Conservation (phyloP, 2,329 filamentous ascomycete genomes). For the Pseudopyrenochaeta lycopersici region DNA sequence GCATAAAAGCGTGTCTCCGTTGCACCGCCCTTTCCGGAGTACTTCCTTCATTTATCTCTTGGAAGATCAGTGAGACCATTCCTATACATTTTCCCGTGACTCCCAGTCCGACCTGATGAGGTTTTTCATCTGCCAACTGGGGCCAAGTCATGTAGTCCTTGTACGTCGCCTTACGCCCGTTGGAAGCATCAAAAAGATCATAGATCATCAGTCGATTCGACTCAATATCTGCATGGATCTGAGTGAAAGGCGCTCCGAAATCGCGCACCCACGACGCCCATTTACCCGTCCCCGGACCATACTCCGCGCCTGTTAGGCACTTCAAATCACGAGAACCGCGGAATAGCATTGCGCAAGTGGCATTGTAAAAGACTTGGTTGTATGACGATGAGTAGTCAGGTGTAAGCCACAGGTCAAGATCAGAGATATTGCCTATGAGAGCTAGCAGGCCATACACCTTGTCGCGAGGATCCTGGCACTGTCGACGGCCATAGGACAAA, state of each 20-base stretch:
- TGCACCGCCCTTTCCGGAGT: not conserved
- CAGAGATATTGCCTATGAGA: not conserved
- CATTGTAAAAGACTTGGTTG: not conserved
- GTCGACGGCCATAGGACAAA: not conserved
- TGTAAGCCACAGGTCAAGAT: not conserved
- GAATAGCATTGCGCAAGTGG: not conserved
- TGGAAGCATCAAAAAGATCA: not conserved
- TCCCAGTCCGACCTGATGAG: not conserved
- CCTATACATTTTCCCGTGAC: not conserved
- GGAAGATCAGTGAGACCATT: not conserved
- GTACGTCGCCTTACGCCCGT: not conserved
- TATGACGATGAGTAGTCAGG: not conserved
- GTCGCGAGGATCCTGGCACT: conserved; percentile 2
- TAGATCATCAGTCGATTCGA: not conserved
- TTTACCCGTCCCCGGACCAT: not conserved
- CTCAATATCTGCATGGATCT: not conserved
- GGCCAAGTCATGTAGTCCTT: not conserved
- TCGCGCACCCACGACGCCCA: not conserved
- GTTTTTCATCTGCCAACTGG: not conserved
- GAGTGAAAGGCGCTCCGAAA: not conserved
- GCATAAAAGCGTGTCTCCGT: not conserved
- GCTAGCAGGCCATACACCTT: not conserved
- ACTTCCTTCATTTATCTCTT: not conserved
- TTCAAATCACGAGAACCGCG: not conserved
- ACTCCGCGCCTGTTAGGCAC: not conserved